A percentile compares a stretch with the other conserved stretches of the same genome.
Evolutionary conservation across 1,284 basidiomycete genomes (phyloP).

Genomic region (Lentinula novae-zelandiae): DNA sequence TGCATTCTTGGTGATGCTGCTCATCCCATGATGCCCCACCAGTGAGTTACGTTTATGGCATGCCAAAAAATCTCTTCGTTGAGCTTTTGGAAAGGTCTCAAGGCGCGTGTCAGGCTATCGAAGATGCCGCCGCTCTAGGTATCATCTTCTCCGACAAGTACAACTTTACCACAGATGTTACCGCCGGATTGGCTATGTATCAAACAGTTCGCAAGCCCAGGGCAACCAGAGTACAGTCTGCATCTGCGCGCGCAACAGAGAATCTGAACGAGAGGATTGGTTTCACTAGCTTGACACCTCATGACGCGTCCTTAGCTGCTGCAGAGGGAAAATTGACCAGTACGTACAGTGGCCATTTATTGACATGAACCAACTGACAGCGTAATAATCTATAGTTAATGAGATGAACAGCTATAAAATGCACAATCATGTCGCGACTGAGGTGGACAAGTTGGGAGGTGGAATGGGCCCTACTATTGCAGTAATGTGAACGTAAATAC

Average conservation of each 20-base stretch:
- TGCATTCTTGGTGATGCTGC: slow-evolving; percentile 30
- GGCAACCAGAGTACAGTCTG: slow-evolving; percentile 28
- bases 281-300: slow-evolving; percentile 27
- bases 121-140: slow-evolving; percentile 32
- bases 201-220: slow-evolving; percentile 28
- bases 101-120: slow-evolving; percentile 32
- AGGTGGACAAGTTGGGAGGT: slow-evolving; percentile 14
- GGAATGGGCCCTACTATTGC: neutral
- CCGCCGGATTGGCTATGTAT: slow-evolving; percentile 27
- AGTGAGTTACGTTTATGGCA: slow-evolving; percentile 2
- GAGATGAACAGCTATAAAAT: slow-evolving; percentile 32
- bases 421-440: slow-evolving; percentile 26
- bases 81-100: slow-evolving; percentile 17
- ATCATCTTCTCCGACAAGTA: slow-evolving; percentile 30
- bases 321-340: slow-evolving; percentile 25
- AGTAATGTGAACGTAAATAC: neutral
- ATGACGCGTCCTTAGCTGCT: slow-evolving; percentile 24
- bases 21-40: slow-evolving; percentile 33
- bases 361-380: neutral
- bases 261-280: slow-evolving; percentile 32
- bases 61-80: neutral
- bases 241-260: slow-evolving; percentile 27
- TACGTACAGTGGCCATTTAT: slow-evolving; percentile 7
- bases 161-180: slow-evolving; percentile 24
- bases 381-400: slow-evolving; percentile 19